Conservation (phyloP, 306 rosid genomes). For the Datisca glomerata region DNA sequence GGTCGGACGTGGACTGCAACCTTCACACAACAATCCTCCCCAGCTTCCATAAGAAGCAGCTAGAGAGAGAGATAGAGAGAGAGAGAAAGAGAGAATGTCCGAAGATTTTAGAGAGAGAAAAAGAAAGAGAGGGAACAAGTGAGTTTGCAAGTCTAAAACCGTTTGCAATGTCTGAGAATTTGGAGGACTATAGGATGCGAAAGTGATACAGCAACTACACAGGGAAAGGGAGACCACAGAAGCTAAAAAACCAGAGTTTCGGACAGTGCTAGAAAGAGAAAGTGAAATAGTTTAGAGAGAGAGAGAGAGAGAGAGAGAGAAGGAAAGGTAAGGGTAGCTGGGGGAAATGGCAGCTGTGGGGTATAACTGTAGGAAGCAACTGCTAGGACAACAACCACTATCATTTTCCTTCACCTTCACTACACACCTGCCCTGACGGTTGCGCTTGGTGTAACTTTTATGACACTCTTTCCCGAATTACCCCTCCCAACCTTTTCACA, state of each 20-base stretch:
- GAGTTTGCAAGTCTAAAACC: conserved; percentile 7
- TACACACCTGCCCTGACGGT: conserved; percentile 20
- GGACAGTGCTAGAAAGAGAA: conserved; percentile 11
- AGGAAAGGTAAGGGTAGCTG: conserved; percentile 24
- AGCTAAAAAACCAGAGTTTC: conserved; percentile 6
- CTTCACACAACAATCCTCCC: conserved; percentile 85
- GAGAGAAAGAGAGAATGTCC: no score
- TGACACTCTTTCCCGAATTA: conserved; percentile 13
- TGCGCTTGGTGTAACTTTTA: conserved; percentile 16
- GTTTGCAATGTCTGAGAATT: conserved; percentile 25
- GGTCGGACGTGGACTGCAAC: conserved; percentile 97
- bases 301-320: conserved; percentile 5
- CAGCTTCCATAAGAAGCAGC: conserved; percentile 49
- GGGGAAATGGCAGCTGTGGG: conserved; percentile 19
- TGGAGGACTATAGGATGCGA: conserved; percentile 17
- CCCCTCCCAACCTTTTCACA: conserved; percentile 10
- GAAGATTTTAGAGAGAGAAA: conserved; percentile 3
- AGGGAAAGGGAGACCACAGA: background rate
- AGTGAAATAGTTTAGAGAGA: conserved; percentile 6
- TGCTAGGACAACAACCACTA: conserved; percentile 30
- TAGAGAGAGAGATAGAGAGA: conserved; percentile 2
- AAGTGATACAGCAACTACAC: conserved; percentile 22
- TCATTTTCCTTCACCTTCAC: conserved; percentile 47
- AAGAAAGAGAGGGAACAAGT: conserved; percentile 2
- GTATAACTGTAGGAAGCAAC: conserved; percentile 22